Evolutionary conservation across 163 green algal genomes (phyloP), one percentile per base, ranked within the genome.

Genomic region (Scenedesmus sp.): DNA sequence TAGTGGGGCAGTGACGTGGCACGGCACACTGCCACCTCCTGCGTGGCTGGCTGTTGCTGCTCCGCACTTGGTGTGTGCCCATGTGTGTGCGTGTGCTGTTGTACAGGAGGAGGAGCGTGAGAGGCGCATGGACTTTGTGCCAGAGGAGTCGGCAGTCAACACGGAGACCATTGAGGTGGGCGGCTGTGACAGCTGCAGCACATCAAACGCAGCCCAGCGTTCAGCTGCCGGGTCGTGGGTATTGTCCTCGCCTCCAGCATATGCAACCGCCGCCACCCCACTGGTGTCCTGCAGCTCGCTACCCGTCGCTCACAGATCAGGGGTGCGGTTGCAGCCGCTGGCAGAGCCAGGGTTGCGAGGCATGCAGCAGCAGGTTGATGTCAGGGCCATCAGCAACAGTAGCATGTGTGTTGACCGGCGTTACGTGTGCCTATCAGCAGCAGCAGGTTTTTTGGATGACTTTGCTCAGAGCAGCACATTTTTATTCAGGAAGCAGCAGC

Each of bases 71-170:
- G n/a, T n/a, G n/a, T n/a, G n/a, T n/a, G n/a, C n/a, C n/a, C n/a
- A 13, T 68, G 53, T 68, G 13, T 26, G 53, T 51, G 72, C 35
- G 10, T 65, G 43, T 43, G 79, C 44, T 30, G 43, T 44, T 43
- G 16, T 68, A 86, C 96, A 99, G 97, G 98, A 99, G 96, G 98
- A 99, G 95, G 98, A 99, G 96, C 96, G 98, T 83, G 98, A 99
- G 96, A 94, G 98, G n/a, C 97, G 98, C 93, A 99, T 99, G 98
- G 98, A 99, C 96, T 99, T 98, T 93, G 97, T 99, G 93, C 98
- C 98, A 61, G 98, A 99, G 43, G 96, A 99, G 96, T 99, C 98
- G 30, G 98, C 98, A 83, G 94, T 99, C 91, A 97, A 99, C 92
- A 97, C 95, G 40, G 96, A 98, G 73, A 90, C 91, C 88, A 99